Evolutionary conservation across 352 stramenopile species (phyloP).

Genomic region (Phytophthora litchii): DNA sequence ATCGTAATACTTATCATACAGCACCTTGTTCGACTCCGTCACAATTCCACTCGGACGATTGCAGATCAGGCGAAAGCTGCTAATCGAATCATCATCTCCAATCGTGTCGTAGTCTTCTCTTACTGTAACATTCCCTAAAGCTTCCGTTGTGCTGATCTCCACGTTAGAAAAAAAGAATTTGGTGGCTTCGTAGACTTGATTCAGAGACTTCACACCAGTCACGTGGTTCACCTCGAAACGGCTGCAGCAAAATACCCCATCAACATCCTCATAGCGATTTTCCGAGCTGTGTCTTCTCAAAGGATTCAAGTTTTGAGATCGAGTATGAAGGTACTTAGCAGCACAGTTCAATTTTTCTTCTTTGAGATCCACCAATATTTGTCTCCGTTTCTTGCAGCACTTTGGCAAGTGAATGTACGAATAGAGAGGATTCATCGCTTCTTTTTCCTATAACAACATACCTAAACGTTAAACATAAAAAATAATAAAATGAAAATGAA

Average conservation of each 20-base stretch:
- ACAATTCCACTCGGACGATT: neutral
- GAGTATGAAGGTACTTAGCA: neutral
- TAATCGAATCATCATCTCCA: conserved; percentile 24
- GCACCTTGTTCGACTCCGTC: conserved; percentile 32
- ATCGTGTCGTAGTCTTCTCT: conserved; percentile 45
- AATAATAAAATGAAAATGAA: conserved; percentile 1
- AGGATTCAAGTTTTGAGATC: conserved; percentile 9
- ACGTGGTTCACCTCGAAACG: conserved; percentile 44
- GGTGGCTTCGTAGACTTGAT: conserved; percentile 33
- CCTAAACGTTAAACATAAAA: neutral
- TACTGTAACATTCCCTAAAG: conserved; percentile 45
- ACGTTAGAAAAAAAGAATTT: conserved; percentile 46
- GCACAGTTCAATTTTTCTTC: conserved; percentile 18
- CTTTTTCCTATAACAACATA: conserved; percentile 2
- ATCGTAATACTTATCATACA: conserved; percentile 34
- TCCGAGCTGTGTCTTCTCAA: conserved; percentile 37
- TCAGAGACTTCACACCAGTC: conserved; percentile 15
- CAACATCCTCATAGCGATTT: conserved; percentile 39
- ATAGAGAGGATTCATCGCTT: conserved; percentile 10
- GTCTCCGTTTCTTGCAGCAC: conserved; percentile 20
- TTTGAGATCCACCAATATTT: conserved; percentile 22
- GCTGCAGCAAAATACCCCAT: conserved; percentile 37
- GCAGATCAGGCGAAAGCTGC: conserved; percentile 34
- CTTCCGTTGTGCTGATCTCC: conserved; percentile 54
- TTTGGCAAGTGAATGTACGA: conserved; percentile 14